Conservation (phyloP, 345 rosid species). For the Erucastrum elatum region DNA sequence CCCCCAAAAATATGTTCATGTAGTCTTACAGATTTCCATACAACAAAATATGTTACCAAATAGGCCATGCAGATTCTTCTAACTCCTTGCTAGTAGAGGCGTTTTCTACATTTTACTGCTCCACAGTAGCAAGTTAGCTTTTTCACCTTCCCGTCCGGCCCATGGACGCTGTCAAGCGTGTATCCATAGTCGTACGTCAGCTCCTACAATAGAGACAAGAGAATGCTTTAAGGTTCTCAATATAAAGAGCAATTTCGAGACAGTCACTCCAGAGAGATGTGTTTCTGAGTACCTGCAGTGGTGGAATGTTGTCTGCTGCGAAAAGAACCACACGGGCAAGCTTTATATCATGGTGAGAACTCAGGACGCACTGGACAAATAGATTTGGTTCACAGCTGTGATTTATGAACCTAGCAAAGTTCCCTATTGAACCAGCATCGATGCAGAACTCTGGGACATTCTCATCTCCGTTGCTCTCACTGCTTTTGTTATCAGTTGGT, state of each 20-base stretch:
- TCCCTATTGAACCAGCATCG: conserved; percentile 83
- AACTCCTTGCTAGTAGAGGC: conserved; percentile 54
- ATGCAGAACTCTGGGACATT: conserved; percentile 82
- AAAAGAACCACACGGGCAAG: conserved; percentile 86
- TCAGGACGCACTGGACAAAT: conserved; percentile 83
- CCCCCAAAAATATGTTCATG: conserved; percentile 25
- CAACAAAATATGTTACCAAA: neutral
- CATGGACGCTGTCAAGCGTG: conserved; percentile 68
- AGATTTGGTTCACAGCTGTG: conserved; percentile 96
- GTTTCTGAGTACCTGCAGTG: conserved; percentile 63
- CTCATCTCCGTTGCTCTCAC: conserved; percentile 50
- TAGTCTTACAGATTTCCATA: neutral
- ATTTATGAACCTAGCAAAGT: conserved; percentile 84
- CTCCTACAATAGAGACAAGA: conserved; percentile 50
- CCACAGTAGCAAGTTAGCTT: conserved; percentile 78
- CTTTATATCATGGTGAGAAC: conserved; percentile 74
- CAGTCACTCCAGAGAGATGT: neutral
- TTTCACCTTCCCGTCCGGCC: conserved; percentile 72
- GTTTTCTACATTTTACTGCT: conserved; percentile 59
- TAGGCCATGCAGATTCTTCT: neutral
- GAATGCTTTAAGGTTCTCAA: neutral
- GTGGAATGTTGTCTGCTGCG: conserved; percentile 95
- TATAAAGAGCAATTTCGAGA: neutral
- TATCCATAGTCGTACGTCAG: conserved; percentile 93
- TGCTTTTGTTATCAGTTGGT: conserved; percentile 29